Evolutionary conservation across 2,329 filamentous ascomycete genomes (phyloP).

Genomic region (Dactylella cylindrospora): DNA sequence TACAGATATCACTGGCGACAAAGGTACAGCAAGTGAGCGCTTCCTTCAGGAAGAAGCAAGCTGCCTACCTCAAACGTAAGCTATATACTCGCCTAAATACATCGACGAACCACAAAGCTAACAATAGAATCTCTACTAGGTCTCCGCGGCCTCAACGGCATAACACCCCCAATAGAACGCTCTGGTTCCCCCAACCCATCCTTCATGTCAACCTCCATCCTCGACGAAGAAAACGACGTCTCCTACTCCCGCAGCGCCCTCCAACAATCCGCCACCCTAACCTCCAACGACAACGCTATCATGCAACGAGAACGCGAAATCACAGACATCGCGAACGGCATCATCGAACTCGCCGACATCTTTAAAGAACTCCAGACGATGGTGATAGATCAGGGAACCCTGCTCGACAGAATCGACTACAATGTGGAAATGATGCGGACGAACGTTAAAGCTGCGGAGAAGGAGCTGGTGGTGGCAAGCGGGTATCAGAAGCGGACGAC

Average conservation of each 20-base stretch:
- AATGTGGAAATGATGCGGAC: conserved; percentile 95
- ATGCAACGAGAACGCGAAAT: conserved; percentile 93
- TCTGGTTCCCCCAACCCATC: conserved; percentile 49
- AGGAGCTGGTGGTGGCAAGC: conserved; percentile 83
- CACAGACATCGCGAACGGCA: conserved; percentile 95
- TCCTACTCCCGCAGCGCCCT: conserved; percentile 88
- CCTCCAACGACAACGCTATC: conserved; percentile 80
- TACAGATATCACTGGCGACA: conserved; percentile 85
- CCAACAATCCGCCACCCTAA: conserved; percentile 58
- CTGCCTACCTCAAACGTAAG: conserved; percentile 88
- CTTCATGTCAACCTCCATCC: conserved; percentile 81
- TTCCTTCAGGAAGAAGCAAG: conserved; percentile 94
- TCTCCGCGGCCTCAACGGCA: conserved; percentile 70
- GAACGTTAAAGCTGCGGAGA: conserved; percentile 88
- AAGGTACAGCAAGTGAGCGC: conserved; percentile 90
- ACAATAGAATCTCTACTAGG: conserved; percentile 56
- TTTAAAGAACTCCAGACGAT: conserved; percentile 95
- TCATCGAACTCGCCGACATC: conserved; percentile 93
- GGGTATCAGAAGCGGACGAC: conserved; percentile 85
- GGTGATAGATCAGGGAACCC: conserved; percentile 89
- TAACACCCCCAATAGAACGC: conserved; percentile 60
- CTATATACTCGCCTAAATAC: neutral
- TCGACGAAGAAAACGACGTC: conserved; percentile 91
- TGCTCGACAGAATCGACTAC: conserved; percentile 94
- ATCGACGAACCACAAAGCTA: conserved; percentile 3